These are phyloP conservation scores for Aspergillus affinis DNA, from an alignment of 495 filamentous ascomycete genomes.

Conservation along the genomic window DNA sequence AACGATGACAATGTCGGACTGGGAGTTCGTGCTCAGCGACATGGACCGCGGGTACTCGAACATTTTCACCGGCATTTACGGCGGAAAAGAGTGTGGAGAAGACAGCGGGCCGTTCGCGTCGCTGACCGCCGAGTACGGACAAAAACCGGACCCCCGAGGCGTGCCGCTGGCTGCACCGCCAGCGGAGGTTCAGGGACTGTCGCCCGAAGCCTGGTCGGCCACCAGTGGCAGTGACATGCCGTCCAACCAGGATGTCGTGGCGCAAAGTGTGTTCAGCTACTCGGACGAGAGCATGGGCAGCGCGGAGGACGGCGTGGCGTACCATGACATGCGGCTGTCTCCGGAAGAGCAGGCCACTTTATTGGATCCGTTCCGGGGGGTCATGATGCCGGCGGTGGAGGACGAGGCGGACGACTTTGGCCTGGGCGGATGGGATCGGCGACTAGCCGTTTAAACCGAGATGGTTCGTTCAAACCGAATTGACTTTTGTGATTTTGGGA, in stretches of 20 bases:
- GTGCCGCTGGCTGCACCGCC: constrained; percentile 18
- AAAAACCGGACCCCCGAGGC: constrained; percentile 27
- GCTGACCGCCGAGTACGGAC: constrained; percentile 38
- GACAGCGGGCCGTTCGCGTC: constrained; percentile 46
- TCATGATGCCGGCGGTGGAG: constrained; percentile 44
- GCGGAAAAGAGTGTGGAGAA: constrained; percentile 59
- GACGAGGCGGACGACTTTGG: constrained; percentile 39
- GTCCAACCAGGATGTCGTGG: constrained; percentile 37
- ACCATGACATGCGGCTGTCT: constrained; percentile 23
- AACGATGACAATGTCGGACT: constrained; percentile 62
- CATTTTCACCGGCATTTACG: constrained; percentile 82
- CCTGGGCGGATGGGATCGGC: constrained; percentile 40
- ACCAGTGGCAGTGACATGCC: constrained; percentile 39
- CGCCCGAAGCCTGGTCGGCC: constrained; percentile 44
- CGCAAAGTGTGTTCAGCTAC: constrained; percentile 72
- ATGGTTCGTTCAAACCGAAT: background rate
- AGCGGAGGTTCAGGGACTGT: constrained; percentile 35
- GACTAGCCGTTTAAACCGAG: constrained; percentile 33
- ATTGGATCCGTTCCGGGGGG: constrained; percentile 46
- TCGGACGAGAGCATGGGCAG: constrained; percentile 74
- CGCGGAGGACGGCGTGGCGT: constrained; percentile 37
- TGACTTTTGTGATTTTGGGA: background rate
- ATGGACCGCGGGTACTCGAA: constrained; percentile 77
- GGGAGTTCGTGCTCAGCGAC: constrained; percentile 74
- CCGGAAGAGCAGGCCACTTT: constrained; percentile 31